Evolutionary conservation across 441 rosid species (phyloP), one percentile per base, ranked within the genome.

Genomic region (Euphorbia neoarborescens): DNA sequence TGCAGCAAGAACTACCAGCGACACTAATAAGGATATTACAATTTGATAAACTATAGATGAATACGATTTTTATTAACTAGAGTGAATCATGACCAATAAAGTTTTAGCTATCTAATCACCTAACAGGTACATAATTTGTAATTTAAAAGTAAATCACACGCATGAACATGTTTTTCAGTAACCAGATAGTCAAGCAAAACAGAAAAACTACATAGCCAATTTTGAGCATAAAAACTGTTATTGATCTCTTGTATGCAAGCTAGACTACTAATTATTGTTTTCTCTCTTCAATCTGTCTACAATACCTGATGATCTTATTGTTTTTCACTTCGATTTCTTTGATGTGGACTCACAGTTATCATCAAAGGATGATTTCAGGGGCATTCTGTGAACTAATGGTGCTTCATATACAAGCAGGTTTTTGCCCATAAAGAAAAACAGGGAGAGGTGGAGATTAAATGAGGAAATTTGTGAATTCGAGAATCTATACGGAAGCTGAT

Each of bases 401-500:
- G 60, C 46, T 10, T 24, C 27, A 5, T 38, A 0, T 25, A 13
- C 57, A 4, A 63, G 14, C 81, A 93, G 97, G 84, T 91, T 87
- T 77, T 66, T 87, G 63, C 97, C 98, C 3, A 87, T 97, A 1
- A 84, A 72, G 82, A 89, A 84, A 44, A 94, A 94, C 75, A 85
- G 82, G 74, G 81, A 86, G 69, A 83, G 90, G 68, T 80, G 88
- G 96, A 82, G 78, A 67, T 38, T 80, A 1, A 95, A 91, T 63
- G 86, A 77, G 71, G 87, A 90, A 78, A 84, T 83, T 13, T 85
- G 95, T 1, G 79, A 86, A 24, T 83, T 13, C 86, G 95, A 1
- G 79, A 86, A 24, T 81, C 87, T n/a, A 79, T 91, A 44, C 50
- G 82, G 66, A 77, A 22, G 59, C 78, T 93, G 70, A 87, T 93